phyloP scores from a whole-genome alignment of 805 yeast genomes.

The Candida methanosorbosa region DNA sequence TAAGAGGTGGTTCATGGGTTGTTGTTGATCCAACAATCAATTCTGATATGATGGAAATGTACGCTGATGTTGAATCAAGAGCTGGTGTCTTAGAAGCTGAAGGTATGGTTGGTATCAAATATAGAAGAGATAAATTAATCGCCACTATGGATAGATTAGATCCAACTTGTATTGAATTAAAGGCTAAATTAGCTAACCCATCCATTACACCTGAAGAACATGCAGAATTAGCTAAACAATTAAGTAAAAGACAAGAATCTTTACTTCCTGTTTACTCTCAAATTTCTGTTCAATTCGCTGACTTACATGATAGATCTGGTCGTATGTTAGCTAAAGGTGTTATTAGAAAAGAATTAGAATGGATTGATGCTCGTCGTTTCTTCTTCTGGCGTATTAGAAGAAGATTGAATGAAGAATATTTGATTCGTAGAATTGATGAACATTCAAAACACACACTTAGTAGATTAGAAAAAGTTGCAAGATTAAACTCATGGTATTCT shows the following conservation, averaged over 20 bases:
- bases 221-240: constrained; percentile 51
- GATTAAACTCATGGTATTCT: constrained; percentile 84
- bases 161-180: constrained; percentile 59
- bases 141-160: constrained; percentile 92
- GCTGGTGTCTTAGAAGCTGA: constrained; percentile 99
- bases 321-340: constrained; percentile 96
- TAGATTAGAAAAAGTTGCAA: constrained; percentile 76
- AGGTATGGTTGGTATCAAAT: constrained; percentile 98
- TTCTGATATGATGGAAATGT: constrained; percentile 98
- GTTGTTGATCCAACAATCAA: constrained; percentile 98
- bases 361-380: constrained; percentile 86
- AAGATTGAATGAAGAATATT: constrained; percentile 86
- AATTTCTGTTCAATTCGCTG: constrained; percentile 93
- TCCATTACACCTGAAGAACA: constrained; percentile 56
- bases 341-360: constrained; percentile 75
- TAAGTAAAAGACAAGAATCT: constrained; percentile 69
- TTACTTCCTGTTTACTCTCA: constrained; percentile 87
- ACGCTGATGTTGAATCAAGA: constrained; percentile 91
- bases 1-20: constrained; percentile 99
- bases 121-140: constrained; percentile 85
- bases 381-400: constrained; percentile 99
- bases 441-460: constrained; percentile 31
- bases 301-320: constrained; percentile 93
- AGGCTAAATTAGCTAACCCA: constrained; percentile 45
- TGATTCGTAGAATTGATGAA: constrained; percentile 64